These are phyloP conservation scores for Ogataea haglerorum DNA, from an alignment of 805 yeast species.

Conservation along the genomic window DNA sequence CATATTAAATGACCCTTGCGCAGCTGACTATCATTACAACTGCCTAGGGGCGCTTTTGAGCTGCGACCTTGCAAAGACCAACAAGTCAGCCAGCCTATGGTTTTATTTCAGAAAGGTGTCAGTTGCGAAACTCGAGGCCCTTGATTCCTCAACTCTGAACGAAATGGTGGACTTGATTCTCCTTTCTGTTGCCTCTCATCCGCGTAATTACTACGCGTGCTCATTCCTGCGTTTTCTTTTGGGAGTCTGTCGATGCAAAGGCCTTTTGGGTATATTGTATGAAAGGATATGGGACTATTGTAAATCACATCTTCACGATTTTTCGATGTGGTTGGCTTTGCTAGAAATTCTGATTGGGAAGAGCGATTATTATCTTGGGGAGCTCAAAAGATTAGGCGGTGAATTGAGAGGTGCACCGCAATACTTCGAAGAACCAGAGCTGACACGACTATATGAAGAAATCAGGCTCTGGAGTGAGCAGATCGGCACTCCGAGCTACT, in stretches of 20 bases:
- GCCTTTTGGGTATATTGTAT: slow-evolving; percentile 1
- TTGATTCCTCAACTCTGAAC: not conserved
- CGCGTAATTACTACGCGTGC: slow-evolving; percentile 49
- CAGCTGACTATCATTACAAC: slow-evolving; percentile 1
- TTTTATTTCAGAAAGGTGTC: slow-evolving; percentile 20
- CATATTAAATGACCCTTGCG: not conserved
- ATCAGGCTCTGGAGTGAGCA: slow-evolving; percentile 13
- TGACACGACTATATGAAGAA: slow-evolving; percentile 3
- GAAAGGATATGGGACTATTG: slow-evolving; percentile 10
- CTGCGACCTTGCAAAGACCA: slow-evolving; percentile 27
- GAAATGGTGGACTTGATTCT: slow-evolving; percentile 22
- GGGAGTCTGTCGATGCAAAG: slow-evolving; percentile 5
- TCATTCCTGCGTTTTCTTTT: slow-evolving; percentile 29
- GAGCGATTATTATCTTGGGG: slow-evolving; percentile 13
- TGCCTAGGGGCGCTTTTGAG: slow-evolving; percentile 20
- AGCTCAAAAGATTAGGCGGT: slow-evolving; percentile 9
- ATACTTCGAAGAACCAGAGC: not conserved
- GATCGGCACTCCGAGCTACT: slow-evolving; percentile 9
- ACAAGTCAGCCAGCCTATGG: slow-evolving; percentile 36
- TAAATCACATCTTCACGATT: slow-evolving; percentile 14
- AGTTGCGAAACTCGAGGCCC: not conserved
- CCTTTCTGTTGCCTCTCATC: slow-evolving; percentile 38
- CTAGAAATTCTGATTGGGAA: slow-evolving; percentile 11
- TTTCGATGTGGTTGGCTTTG: slow-evolving; percentile 23
- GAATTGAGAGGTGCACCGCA: no score